phyloP scores from a whole-genome alignment of 495 filamentous ascomycete species.

The Hypoxylon cercidicola region DNA sequence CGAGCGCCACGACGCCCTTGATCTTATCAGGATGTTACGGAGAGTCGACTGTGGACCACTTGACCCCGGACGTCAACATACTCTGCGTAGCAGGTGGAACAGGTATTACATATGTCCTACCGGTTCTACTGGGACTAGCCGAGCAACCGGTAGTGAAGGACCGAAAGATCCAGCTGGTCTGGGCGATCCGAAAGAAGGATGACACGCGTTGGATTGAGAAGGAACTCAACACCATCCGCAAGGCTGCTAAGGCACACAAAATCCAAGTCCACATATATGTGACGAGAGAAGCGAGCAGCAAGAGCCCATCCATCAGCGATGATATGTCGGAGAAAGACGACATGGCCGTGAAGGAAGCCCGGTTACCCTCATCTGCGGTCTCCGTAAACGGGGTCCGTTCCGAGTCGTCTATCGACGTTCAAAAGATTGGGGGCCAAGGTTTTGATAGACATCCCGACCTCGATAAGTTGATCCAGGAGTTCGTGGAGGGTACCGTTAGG shows the following conservation, averaged over 20 bases:
- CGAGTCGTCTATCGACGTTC: conserved; percentile 33
- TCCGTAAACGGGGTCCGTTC: conserved; percentile 31
- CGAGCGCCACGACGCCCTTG: conserved; percentile 55
- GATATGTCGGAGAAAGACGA: conserved; percentile 38
- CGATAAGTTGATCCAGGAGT: conserved; percentile 46
- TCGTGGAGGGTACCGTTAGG: conserved; percentile 48
- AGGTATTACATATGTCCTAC: conserved; percentile 70
- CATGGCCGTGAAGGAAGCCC: conserved; percentile 18
- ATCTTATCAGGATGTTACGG: conserved; percentile 71
- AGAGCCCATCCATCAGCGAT: conserved; percentile 35
- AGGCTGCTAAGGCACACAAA: conserved; percentile 49
- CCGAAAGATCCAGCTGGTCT: conserved; percentile 66
- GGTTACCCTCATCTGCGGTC: conserved; percentile 8
- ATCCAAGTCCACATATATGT: conserved; percentile 66
- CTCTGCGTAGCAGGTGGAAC: conserved; percentile 73
- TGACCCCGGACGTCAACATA: conserved; percentile 61
- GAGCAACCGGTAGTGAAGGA: conserved; percentile 43
- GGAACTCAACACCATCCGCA: conserved; percentile 62
- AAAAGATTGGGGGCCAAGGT: conserved; percentile 36
- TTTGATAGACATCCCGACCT: conserved; percentile 50
- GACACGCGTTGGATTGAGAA: conserved; percentile 66
- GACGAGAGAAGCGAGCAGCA: conserved; percentile 57
- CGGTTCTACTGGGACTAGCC: conserved; percentile 59
- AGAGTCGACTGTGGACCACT: conserved; percentile 53
- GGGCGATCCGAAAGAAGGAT: conserved; percentile 65